phyloP scores from a whole-genome alignment of 768 basidiomycete species.

The Mycena kentingensis region DNA sequence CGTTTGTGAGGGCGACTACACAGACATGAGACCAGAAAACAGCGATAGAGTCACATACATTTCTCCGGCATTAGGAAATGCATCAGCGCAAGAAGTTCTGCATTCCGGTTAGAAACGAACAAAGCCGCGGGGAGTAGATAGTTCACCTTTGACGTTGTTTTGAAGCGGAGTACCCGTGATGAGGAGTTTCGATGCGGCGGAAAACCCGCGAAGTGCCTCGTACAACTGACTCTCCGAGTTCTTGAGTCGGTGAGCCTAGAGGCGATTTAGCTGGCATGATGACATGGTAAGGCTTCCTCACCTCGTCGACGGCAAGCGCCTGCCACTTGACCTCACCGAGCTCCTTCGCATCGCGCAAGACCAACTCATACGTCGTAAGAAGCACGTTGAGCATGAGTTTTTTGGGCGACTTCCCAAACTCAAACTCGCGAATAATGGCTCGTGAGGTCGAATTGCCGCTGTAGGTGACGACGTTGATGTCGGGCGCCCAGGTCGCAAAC shows the following conservation, averaged over 20 bases:
- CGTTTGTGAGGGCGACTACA: slow-evolving; percentile 86
- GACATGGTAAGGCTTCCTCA: slow-evolving; percentile 33
- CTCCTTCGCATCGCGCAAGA: slow-evolving; percentile 86
- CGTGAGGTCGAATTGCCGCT: slow-evolving; percentile 87
- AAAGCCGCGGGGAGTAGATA: neutral
- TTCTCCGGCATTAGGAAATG: slow-evolving; percentile 99
- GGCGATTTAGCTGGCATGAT: slow-evolving; percentile 16
- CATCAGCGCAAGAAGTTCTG: slow-evolving; percentile 95
- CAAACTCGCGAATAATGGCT: slow-evolving; percentile 87
- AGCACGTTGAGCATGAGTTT: slow-evolving; percentile 96
- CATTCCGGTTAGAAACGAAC: slow-evolving; percentile 14
- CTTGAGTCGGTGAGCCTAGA: slow-evolving; percentile 93
- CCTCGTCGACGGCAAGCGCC: slow-evolving; percentile 93
- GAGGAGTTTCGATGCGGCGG: slow-evolving; percentile 87
- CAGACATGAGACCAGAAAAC: slow-evolving; percentile 6
- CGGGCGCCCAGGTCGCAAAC: slow-evolving; percentile 93
- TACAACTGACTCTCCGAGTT: slow-evolving; percentile 97
- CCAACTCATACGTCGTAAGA: slow-evolving; percentile 95
- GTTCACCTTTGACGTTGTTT: slow-evolving; percentile 95
- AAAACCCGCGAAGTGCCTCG: slow-evolving; percentile 88
- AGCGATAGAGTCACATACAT: slow-evolving; percentile 53
- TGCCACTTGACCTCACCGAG: slow-evolving; percentile 97
- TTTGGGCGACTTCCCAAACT: slow-evolving; percentile 88
- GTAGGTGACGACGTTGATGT: slow-evolving; percentile 95
- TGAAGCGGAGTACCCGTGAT: slow-evolving; percentile 98